Evolutionary conservation across 139 green algal genomes (phyloP), one percentile per base, ranked within the genome.

Genomic region (Picochlorum sp.): DNA sequence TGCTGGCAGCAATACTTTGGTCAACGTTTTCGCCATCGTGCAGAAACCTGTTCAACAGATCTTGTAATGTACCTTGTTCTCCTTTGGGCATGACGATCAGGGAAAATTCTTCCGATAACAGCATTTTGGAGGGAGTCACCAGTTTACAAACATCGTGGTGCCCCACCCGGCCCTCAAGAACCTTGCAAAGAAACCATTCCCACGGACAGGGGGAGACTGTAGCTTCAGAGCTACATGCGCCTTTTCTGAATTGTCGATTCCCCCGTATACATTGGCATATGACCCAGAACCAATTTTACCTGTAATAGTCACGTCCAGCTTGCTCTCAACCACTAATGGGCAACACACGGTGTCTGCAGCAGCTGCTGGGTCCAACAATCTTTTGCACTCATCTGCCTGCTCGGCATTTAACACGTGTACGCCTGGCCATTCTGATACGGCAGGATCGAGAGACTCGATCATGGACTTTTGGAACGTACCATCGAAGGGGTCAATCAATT

Each of bases 171-270:
- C 65, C 66, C 2, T 56, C 57, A n/a, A 81, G 55, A 16, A 63
- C 74, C 30, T 77, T 76, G 61, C 72, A 80, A 20, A 68, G 60
- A 68, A 68, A 81, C 66, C 75, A 81, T 61, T 81, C 74, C 74
- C 74, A 81, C 14, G 74, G 66, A 47, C 74, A 80, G 13, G 65
- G 5, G 74, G 72, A 6, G 20, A 28, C 57, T 81, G 65, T 2
- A 67, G 7, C 56, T 81, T 81, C 8, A 81, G 54, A 4, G 74
- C 74, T 41, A 79, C 8, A 18, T 18, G 47, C 11, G 54, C 16
- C 18, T 28, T 49, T 9, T 41, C 10, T 23, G 44, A 61, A 24
- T 23, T 34, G 18, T 28, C 28, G 5, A 37, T 23, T 24, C 56
- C 69, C 18, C 71, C 52, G 23, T 63, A 80, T 23, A 80, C 73